These are phyloP conservation scores for Eucalyptus globulus DNA, from an alignment of 345 rosid species.

Conservation along the genomic window DNA sequence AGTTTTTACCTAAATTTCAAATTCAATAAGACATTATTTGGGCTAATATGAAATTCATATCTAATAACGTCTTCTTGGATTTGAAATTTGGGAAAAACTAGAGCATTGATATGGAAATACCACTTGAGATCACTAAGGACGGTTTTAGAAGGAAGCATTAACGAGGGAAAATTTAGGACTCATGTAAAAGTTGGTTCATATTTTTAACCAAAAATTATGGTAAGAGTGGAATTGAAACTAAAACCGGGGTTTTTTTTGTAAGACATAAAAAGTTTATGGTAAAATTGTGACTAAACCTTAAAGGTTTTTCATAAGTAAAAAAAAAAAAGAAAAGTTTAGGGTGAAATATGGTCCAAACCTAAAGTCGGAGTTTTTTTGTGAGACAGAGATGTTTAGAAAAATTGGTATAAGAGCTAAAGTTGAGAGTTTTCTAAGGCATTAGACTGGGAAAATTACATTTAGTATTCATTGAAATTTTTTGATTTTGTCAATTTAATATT, in stretches of 20 bases:
- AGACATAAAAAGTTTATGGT: too few species aligned
- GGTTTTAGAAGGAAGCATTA: neutral
- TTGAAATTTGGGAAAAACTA: neutral
- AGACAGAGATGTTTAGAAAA: too few species aligned
- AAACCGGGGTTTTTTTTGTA: neutral
- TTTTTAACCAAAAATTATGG: neutral
- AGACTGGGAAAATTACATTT: too few species aligned
- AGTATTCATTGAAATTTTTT: accelerated
- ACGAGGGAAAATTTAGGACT: neutral
- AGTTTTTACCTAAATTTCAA: neutral
- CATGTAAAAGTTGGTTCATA: neutral
- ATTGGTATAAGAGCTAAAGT: too few species aligned
- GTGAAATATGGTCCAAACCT: neutral
- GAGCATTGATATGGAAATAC: neutral
- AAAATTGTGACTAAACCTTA: neutral
- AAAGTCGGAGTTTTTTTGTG: too few species aligned
- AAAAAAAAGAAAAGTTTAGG: too few species aligned
- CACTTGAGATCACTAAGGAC: neutral
- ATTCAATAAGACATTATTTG: too few species aligned
- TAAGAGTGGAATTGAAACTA: neutral
- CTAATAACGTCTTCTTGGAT: neutral
- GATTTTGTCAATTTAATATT: neutral
- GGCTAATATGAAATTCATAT: neutral
- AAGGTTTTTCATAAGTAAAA: too few species aligned
- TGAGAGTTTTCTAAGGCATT: too few species aligned